Evolutionary conservation across 305 asterid species (phyloP), one percentile per base, ranked within the genome.

Genomic region (Rubia tinctorum): DNA sequence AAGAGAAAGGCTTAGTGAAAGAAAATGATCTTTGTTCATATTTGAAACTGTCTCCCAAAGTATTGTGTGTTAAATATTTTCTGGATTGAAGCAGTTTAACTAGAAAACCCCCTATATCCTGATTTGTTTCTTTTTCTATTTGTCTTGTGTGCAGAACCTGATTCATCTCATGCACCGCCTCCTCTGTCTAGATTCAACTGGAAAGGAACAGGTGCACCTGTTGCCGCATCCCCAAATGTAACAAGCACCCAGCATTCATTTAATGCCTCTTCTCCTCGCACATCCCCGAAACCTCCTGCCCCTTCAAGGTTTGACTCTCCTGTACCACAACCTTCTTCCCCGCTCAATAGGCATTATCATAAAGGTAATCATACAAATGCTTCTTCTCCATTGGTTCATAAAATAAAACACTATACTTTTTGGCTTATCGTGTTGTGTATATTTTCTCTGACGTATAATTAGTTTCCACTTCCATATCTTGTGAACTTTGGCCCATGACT

Each of bases 211-310:
- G 83, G 76, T 60, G 68, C 43, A 37, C 97, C 96, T 69, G 71
- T 82, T 81, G 83, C 90, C 73, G 81, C 87, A 69, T 88, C 96
- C 44, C 65, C 79, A 43, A 74, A 78, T 69, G 72, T 78, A 82
- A 75, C 82, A 40, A 47, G 78, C 73, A 71, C 75, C 68, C 75
- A 39, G 68, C 76, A 76, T 77, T 77, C 89, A 76, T 61, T 56
- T 68, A 71, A 40, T 64, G 82, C 87, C 71, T 85, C 87, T 45
- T 82, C 93, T 77, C 96, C 96, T 78, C 83, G 55, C 79, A 84
- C 76, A 15, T 76, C 74, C 74, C 81, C 86, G 69, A 82, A 79
- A 69, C 82, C 87, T 74, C 73, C 86, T 72, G 77, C 75, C 68
- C 42, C 62, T 69, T 65, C 78, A 49, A 79, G 72, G 68, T 77